Conservation (phyloP, 495 filamentous ascomycete genomes). For the Tetracladium marchalianum region DNA sequence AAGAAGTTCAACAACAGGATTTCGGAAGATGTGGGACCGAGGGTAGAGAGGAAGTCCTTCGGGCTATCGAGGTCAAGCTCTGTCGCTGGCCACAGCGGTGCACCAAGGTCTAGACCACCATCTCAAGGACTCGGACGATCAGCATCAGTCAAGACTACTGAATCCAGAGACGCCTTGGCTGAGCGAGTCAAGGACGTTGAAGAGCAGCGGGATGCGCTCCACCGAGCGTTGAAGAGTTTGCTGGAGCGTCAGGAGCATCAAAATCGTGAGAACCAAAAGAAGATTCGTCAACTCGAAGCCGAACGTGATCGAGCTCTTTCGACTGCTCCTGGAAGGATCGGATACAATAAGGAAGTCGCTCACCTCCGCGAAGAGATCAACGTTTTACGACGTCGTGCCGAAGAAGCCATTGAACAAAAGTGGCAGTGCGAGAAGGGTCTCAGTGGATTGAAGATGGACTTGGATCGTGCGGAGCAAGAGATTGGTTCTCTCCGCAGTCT, state of each 20-base stretch:
- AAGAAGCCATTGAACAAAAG: slow-evolving; percentile 94
- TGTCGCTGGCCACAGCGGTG: slow-evolving; percentile 26
- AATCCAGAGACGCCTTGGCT: slow-evolving; percentile 58
- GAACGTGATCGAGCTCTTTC: slow-evolving; percentile 68
- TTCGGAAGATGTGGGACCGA: slow-evolving; percentile 41
- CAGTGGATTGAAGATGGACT: slow-evolving; percentile 88
- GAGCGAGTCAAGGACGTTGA: slow-evolving; percentile 90
- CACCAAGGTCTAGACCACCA: slow-evolving; percentile 11
- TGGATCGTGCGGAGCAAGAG: slow-evolving; percentile 91
- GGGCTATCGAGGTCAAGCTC: slow-evolving; percentile 56
- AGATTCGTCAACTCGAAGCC: slow-evolving; percentile 59
- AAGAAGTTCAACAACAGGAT: slow-evolving; percentile 45
- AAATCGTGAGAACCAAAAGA: slow-evolving; percentile 68
- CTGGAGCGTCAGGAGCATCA: slow-evolving; percentile 81
- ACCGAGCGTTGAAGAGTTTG: slow-evolving; percentile 74
- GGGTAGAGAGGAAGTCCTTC: slow-evolving; percentile 12
- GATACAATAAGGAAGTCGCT: slow-evolving; percentile 73
- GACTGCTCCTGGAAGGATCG: slow-evolving; percentile 57
- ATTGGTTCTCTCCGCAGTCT: slow-evolving; percentile 69
- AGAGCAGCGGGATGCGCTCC: slow-evolving; percentile 84
- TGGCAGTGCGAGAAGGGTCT: slow-evolving; percentile 94
- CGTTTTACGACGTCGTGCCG: slow-evolving; percentile 73
- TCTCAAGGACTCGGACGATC: slow-evolving; percentile 14
- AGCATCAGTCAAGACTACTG: slow-evolving; percentile 26
- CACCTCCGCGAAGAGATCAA: slow-evolving; percentile 77